Base-by-base conservation (phyloP, 805 yeast species). In the Cyberlindnera meyerae region DNA sequence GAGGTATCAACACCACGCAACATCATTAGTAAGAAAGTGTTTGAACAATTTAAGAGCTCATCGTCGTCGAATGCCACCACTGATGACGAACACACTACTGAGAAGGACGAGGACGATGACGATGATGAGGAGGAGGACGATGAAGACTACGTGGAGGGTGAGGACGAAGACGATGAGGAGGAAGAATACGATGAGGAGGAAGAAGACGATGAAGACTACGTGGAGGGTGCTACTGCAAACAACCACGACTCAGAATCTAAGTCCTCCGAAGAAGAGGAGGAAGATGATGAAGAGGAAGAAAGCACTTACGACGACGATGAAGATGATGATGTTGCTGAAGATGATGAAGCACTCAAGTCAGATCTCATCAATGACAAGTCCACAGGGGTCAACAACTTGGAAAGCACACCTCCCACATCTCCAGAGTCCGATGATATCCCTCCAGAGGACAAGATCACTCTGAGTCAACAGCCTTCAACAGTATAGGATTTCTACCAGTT, bases 401-500 rank as follows among this genome's bases (percentile, higher is more conserved):
- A 31, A 3, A 17, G 37, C 1, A 54, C 61, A 0, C 60, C 61
- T 12, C 60, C 63, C 31, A 52, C 65, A 2, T 52, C 58, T 1
- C 54, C 61, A 2, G 68, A 60, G 11, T 55, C 59, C 4, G 66
- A 56, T 12, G 62, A 52, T 24, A 56, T 49, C 1, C 58, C 55
- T 6, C 9, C 7, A 20, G 63, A 58, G 11, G 62, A 24, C 45
- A 54, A 42, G 29, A 29, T 30, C 18, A 42, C 20, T 33, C 6
- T 14, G 16, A 26, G 12, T 8, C 24, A n/a, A 28, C 27, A 74
- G 33, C 66, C 65, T 47, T 73, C 73, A 60, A 40, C 90, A 82
- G 13, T 79, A 11, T 46, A 58, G 3, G 65, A 68, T 30, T 82
- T 79, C 49, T 79, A 72, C 55, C 73, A 66, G 39, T 58, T 81